phyloP scores from a whole-genome alignment of 805 yeast species.

The Candida sakaeoensis region DNA sequence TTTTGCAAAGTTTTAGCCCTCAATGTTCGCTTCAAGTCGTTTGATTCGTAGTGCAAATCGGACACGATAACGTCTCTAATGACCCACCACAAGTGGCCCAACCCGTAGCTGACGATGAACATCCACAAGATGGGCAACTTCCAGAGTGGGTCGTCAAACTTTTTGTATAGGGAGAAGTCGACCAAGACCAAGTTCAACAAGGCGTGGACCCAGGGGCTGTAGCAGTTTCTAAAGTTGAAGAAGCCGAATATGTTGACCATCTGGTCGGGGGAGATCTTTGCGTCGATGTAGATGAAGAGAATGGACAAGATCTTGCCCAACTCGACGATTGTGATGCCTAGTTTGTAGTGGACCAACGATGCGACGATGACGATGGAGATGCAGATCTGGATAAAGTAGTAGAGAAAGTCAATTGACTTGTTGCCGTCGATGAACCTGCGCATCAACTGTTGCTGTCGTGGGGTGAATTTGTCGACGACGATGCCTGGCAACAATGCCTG shows the following conservation, averaged over 20 bases:
- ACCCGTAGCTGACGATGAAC: conserved; percentile 8
- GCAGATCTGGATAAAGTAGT: conserved; percentile 24
- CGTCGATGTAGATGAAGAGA: conserved; percentile 25
- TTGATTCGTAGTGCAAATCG: conserved; percentile 14
- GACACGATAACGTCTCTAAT: conserved; percentile 16
- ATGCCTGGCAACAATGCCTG: conserved; percentile 20
- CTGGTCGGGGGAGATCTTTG: conserved; percentile 25
- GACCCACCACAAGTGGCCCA: conserved; percentile 31
- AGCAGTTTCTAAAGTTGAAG: conserved; percentile 15
- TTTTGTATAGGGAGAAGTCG: conserved; percentile 5
- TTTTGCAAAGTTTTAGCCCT: conserved; percentile 13
- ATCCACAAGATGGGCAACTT: conserved; percentile 11
- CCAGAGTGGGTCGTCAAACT: conserved; percentile 2
- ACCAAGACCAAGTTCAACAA: conserved; percentile 8
- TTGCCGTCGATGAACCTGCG: conserved; percentile 14
- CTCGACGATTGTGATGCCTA: conserved; percentile 12
- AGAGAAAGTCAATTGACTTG: conserved; percentile 27
- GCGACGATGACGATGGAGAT: conserved; percentile 19
- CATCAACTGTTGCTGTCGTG: conserved; percentile 15
- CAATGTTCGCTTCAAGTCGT: conserved; percentile 13
- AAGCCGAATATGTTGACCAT: conserved; percentile 21
- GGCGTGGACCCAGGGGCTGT: conserved; percentile 9
- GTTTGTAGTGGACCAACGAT: conserved; percentile 15
- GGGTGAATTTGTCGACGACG: conserved; percentile 13
- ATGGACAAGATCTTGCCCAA: conserved; percentile 27